These are phyloP conservation scores for Liquidambar formosana DNA, from an alignment of 164 flowering plant species.

Conservation along the genomic window DNA sequence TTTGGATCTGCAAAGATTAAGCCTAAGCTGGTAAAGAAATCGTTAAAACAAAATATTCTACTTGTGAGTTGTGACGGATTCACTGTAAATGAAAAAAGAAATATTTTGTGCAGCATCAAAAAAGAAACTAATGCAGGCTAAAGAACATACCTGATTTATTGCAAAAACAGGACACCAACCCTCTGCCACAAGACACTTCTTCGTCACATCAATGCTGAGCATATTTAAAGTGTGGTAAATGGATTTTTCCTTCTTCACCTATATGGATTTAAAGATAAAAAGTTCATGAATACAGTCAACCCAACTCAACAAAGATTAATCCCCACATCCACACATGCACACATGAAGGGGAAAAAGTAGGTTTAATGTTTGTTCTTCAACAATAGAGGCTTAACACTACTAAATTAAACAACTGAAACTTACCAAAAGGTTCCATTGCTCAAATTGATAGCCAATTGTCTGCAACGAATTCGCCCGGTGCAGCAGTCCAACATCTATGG, in stretches of 20 bases:
- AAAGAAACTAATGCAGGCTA: background rate
- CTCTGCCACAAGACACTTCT: slow-evolving; percentile 96
- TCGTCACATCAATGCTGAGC: slow-evolving; percentile 97
- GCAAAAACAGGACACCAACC: slow-evolving; percentile 98
- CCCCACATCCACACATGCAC: no score
- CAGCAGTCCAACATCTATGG: slow-evolving; percentile 70
- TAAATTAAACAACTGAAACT: slow-evolving; percentile 18
- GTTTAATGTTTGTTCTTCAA: background rate
- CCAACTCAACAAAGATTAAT: no score
- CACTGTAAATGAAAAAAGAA: background rate
- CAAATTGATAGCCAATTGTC: slow-evolving; percentile 57
- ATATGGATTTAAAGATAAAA: slow-evolving; percentile 22
- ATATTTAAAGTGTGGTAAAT: slow-evolving; percentile 86
- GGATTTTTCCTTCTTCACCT: slow-evolving; percentile 92
- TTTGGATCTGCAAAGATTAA: slow-evolving; percentile 54
- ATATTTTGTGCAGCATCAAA: background rate
- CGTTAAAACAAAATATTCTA: background rate
- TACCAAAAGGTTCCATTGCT: slow-evolving; percentile 76
- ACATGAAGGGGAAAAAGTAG: no score
- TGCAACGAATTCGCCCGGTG: slow-evolving; percentile 58
- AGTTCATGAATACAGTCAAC: background rate
- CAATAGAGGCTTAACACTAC: background rate
- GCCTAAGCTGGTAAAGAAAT: background rate
- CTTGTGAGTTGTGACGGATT: background rate
- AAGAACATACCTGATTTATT: slow-evolving; percentile 54